These are phyloP conservation scores for Coprinopsis cinerea DNA, from an alignment of 768 basidiomycete species.

Conservation along the genomic window DNA sequence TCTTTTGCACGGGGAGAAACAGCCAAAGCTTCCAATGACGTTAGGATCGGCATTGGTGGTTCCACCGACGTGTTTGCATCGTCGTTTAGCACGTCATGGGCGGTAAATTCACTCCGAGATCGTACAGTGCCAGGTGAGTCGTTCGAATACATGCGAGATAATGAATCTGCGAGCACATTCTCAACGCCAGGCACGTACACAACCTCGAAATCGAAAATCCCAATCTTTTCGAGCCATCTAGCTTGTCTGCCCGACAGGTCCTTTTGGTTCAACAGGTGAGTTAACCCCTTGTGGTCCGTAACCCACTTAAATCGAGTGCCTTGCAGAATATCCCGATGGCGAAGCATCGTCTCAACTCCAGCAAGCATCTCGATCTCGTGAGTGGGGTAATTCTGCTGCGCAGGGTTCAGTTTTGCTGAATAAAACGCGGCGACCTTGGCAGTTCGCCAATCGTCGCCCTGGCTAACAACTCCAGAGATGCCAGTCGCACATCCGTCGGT, in stretches of 20 bases:
- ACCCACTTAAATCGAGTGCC: slow-evolving; percentile 25
- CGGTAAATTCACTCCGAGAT: slow-evolving; percentile 16
- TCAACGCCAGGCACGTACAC: slow-evolving; percentile 28
- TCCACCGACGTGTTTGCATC: slow-evolving; percentile 3
- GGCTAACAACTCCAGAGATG: slow-evolving; percentile 22
- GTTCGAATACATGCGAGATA: slow-evolving; percentile 28
- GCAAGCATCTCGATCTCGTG: slow-evolving; percentile 35
- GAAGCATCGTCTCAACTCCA: slow-evolving; percentile 27
- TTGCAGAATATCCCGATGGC: slow-evolving; percentile 22
- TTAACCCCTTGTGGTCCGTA: slow-evolving; percentile 30
- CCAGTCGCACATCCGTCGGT: slow-evolving; percentile 28
- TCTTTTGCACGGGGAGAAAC: not conserved
- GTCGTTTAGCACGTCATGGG: slow-evolving; percentile 14
- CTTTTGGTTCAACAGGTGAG: slow-evolving; percentile 26
- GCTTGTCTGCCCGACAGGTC: slow-evolving; percentile 30
- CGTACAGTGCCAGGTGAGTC: slow-evolving; percentile 19
- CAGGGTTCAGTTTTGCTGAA: slow-evolving; percentile 28
- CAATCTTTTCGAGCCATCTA: slow-evolving; percentile 33
- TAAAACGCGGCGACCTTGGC: slow-evolving; percentile 26
- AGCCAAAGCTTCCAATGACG: slow-evolving; percentile 5
- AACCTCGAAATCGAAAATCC: slow-evolving; percentile 31
- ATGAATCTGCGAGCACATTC: slow-evolving; percentile 34
- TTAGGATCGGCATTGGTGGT: slow-evolving; percentile 1
- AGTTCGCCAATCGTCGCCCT: slow-evolving; percentile 18
- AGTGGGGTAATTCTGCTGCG: slow-evolving; percentile 34